phyloP scores from a whole-genome alignment of 139 green algal genomes.

The Volvox africanus region DNA sequence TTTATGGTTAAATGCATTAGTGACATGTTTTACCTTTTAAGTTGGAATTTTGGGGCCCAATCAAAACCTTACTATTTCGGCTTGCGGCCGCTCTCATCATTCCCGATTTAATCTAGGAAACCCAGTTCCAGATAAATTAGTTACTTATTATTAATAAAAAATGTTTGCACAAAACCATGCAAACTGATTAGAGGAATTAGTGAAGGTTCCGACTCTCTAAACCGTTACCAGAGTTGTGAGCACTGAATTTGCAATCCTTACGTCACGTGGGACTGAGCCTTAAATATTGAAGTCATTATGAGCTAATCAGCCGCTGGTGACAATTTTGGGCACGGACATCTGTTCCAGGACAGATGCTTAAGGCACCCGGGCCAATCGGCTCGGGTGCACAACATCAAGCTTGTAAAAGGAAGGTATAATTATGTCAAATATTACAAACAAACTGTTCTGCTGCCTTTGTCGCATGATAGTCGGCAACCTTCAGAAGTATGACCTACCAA shows the following conservation, averaged over 20 bases:
- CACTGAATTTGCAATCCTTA: neutral
- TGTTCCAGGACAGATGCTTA: neutral
- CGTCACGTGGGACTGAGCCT: neutral
- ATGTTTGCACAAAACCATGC: neutral
- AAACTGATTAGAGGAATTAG: neutral
- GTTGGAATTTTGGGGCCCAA: neutral
- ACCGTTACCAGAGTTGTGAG: neutral
- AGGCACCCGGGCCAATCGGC: neutral
- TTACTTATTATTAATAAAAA: too few species aligned
- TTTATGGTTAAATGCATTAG: neutral
- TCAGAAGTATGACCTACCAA: neutral
- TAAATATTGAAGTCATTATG: neutral
- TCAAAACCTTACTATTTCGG: neutral
- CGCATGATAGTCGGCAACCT: neutral
- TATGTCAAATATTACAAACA: neutral
- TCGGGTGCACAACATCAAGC: neutral
- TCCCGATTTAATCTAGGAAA: too few species aligned
- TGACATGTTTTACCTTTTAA: neutral
- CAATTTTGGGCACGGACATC: neutral
- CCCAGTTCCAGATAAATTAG: too few species aligned
- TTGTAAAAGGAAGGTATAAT: neutral
- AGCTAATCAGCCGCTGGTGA: neutral
- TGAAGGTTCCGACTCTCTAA: neutral
- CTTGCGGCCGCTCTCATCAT: neutral
- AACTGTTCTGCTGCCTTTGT: neutral